A percentile compares a stretch with the other conserved stretches of the same genome.
phyloP scores from a whole-genome alignment of 2,329 filamentous ascomycete genomes.

The Periconia digitata region DNA sequence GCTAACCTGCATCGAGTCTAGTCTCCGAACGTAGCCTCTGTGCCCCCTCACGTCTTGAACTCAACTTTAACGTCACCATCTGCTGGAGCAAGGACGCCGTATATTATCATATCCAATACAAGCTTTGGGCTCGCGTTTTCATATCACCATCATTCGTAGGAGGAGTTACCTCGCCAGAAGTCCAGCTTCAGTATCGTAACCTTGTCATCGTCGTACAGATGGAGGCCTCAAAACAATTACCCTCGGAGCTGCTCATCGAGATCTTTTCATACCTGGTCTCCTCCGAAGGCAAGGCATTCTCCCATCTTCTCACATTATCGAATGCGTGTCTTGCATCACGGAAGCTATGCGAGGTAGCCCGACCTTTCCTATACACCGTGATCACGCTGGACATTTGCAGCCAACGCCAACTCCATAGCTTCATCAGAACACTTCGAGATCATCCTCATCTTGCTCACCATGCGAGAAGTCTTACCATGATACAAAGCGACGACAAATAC shows the following conservation, averaged over 20 bases:
- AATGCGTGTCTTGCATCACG: slow-evolving; percentile 6
- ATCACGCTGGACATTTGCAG: slow-evolving; percentile 5
- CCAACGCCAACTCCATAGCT: background rate
- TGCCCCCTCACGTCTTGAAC: no score
- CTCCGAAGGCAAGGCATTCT: background rate
- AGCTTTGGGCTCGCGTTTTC: no score
- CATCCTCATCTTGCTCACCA: slow-evolving; percentile 1
- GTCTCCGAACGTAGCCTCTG: no score
- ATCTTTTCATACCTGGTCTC: background rate
- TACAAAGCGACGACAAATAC: background rate
- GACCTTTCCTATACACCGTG: slow-evolving; percentile 1
- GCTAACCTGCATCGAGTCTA: no score
- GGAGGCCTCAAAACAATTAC: background rate
- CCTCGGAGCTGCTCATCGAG: background rate
- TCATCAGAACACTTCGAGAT: background rate
- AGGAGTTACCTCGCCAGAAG: no score
- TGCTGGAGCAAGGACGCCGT: no score
- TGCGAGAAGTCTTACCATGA: slow-evolving; percentile 3
- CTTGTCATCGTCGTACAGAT: no score
- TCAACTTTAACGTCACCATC: no score
- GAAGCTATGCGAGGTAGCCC: slow-evolving; percentile 2
- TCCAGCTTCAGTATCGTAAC: no score
- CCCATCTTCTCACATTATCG: slow-evolving; percentile 1
- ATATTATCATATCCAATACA: no score
- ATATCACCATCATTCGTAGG: no score